phyloP scores from a whole-genome alignment of 2,329 filamentous ascomycete species.

The Aspergillus ustus region DNA sequence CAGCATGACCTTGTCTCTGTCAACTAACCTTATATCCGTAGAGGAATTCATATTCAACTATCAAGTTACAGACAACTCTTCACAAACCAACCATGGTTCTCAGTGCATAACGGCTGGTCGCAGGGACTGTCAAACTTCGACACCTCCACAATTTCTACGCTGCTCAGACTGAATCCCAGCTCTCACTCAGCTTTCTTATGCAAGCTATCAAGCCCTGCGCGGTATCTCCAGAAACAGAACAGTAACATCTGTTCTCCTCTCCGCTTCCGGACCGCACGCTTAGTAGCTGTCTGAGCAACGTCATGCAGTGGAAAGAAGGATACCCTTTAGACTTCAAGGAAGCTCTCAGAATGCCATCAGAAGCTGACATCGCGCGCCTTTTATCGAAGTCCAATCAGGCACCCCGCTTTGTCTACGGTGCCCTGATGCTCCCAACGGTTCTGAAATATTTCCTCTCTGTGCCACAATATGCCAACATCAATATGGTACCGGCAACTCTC shows the following conservation, averaged over 20 bases:
- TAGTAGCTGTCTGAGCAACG: background rate
- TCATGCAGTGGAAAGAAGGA: conserved; percentile 28
- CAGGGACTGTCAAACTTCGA: background rate
- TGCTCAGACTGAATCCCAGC: background rate
- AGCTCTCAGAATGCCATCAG: conserved; percentile 29
- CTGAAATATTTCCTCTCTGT: conserved; percentile 33
- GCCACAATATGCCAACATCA: conserved; percentile 24
- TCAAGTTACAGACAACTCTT: background rate
- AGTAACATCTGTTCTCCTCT: background rate
- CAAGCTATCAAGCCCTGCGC: background rate
- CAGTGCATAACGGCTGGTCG: background rate
- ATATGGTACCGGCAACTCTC: conserved; percentile 36
- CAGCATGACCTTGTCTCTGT: background rate
- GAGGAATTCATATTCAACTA: background rate
- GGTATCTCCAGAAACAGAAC: background rate
- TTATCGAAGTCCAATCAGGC: conserved; percentile 23
- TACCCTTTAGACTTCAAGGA: conserved; percentile 33
- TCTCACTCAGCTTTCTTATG: background rate
- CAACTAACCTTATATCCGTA: background rate
- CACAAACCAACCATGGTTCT: background rate
- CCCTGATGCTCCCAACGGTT: conserved; percentile 37
- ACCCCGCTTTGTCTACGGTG: conserved; percentile 35
- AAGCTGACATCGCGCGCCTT: conserved; percentile 25
- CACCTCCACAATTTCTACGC: background rate
- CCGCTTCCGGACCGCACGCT: background rate